A percentile compares a stretch with the other conserved stretches of the same genome.
Conservation (phyloP, 2,329 filamentous ascomycete genomes). For the Endoconidiophora polonica region DNA sequence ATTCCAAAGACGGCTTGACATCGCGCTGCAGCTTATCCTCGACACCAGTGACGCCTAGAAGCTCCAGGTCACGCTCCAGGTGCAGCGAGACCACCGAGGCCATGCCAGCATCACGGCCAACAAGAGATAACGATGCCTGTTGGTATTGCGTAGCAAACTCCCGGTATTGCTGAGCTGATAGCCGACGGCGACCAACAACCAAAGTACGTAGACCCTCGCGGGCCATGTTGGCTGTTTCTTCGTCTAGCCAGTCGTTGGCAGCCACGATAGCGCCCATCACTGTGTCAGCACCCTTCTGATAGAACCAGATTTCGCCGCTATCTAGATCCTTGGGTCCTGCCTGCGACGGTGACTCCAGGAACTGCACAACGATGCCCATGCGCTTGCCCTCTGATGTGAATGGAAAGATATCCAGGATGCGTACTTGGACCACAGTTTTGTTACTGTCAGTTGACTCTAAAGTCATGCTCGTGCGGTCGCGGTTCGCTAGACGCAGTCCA, state of each 20-base stretch:
- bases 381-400: constrained; percentile 96
- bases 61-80: constrained; percentile 75
- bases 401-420: constrained; percentile 85
- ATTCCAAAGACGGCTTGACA: constrained; percentile 86
- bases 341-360: constrained; percentile 40
- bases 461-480: constrained; percentile 73
- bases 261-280: constrained; percentile 95
- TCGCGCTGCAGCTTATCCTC: constrained; percentile 93
- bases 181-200: constrained; percentile 79
- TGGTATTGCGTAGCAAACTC: constrained; percentile 63
- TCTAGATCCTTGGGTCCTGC: constrained; percentile 31
- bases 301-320: constrained; percentile 85
- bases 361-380: constrained; percentile 93
- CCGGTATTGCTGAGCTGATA: constrained; percentile 62
- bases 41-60: constrained; percentile 92
- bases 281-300: constrained; percentile 94
- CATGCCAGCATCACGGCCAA: constrained; percentile 67
- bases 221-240: constrained; percentile 99
- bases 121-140: constrained; percentile 65
- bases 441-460: constrained; percentile 63
- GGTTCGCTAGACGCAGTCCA: constrained; percentile 65
- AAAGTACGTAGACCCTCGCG: constrained; percentile 86
- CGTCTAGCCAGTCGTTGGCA: constrained; percentile 94
- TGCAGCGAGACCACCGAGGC: constrained; percentile 61
- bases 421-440: constrained; percentile 62